Base-by-base conservation (phyloP, 2,329 filamentous ascomycete species). In the Verticillium tricorpus region DNA sequence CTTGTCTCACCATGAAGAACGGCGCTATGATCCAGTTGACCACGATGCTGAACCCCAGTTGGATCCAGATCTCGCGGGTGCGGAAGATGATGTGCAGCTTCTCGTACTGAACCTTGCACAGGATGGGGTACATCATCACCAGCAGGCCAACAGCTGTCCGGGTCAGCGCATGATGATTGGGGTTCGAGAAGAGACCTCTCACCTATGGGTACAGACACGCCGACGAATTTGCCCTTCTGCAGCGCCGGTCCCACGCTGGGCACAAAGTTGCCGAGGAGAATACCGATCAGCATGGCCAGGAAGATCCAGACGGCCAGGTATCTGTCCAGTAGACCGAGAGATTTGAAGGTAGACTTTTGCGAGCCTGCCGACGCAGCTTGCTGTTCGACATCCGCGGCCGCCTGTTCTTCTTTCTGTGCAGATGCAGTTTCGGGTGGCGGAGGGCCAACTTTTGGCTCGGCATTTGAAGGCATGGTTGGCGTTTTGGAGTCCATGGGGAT, bases 51-150 rank as follows among this genome's bases (percentile, higher is more conserved):
- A 96, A 91, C 0, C 72, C 78, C n/a, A 96, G 85, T 72, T 96
- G 92, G 58, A 86, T 85, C 92, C 91, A 96, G 2, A 96, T 78
- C 0, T 79, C 78, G 2, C 80, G 80, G 2, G 86, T 79, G 2
- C 77, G 73, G 62, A 95, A 83, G 4, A 92, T 78, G 2, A 83
- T 77, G 72, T 92, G 90, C 11, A 96, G 76, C 0, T 85, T 84
- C 72, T 96, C 92, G 74, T 87, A 95, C 50, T 86, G 86, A 6
- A 96, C 89, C 73, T 95, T 95, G 82, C 91, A 96, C 0, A 96
- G 79, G 63, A 96, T 96, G 0, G 92, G 93, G 70, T 95, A 96
- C 91, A 96, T 96, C 92, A 96, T 96, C 52, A 96, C 87, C 1
- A 96, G 81, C 1, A 96, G 77, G 0, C 92, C 92, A 57, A 96